phyloP scores from a whole-genome alignment of 768 basidiomycete species.

The Psilocybe cyanescens region DNA sequence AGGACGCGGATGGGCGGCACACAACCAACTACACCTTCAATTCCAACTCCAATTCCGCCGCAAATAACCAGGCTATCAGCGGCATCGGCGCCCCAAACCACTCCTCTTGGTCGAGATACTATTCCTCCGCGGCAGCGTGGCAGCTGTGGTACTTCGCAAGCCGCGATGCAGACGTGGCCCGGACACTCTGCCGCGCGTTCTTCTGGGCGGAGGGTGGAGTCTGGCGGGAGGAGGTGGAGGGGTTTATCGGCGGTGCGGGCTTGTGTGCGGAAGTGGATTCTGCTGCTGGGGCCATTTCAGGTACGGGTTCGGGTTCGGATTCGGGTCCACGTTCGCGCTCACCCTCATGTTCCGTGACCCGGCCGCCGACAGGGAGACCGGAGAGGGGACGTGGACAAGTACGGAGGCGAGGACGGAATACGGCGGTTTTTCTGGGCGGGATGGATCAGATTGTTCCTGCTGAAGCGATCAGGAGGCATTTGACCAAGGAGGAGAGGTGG shows the following conservation, averaged over 20 bases:
- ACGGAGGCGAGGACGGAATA: conserved; percentile 21
- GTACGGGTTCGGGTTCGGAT: too few relatives aligned
- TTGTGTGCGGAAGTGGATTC: too few relatives aligned
- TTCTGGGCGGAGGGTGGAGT: conserved; percentile 69
- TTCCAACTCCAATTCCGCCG: too few relatives aligned
- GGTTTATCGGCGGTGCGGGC: conserved; percentile 21
- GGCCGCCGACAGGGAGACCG: neutral
- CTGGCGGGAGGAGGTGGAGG: conserved; percentile 58
- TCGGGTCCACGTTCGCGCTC: neutral
- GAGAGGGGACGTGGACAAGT: conserved; percentile 1
- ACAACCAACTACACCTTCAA: too few relatives aligned
- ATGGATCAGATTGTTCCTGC: conserved; percentile 45
- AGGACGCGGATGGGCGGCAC: too few relatives aligned
- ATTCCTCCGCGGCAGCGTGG: conserved; percentile 52
- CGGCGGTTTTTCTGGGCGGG: conserved; percentile 39
- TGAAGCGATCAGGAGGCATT: conserved; percentile 36
- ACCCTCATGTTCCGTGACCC: neutral
- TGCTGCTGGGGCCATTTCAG: neutral
- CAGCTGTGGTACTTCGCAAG: conserved; percentile 71
- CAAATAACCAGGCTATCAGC: too few relatives aligned
- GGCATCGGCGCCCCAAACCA: too few relatives aligned
- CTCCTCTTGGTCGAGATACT: neutral
- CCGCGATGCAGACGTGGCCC: conserved; percentile 64
- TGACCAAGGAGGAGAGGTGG: conserved; percentile 32
- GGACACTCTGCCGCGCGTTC: conserved; percentile 61